phyloP scores from a whole-genome alignment of 1,284 basidiomycete genomes.

The Tylopilus sp. region DNA sequence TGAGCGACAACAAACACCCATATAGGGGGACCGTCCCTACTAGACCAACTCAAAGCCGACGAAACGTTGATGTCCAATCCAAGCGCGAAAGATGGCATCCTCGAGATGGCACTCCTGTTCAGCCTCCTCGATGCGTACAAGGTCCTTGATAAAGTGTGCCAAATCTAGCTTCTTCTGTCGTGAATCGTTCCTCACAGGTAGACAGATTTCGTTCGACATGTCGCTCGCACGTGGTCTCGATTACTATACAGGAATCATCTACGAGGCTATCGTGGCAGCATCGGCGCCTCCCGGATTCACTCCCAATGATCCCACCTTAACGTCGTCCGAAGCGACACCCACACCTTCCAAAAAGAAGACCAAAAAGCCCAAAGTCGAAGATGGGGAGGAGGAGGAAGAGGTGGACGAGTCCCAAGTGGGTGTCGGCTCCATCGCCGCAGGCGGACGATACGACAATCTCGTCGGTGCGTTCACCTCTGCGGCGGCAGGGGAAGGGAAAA shows the following conservation, averaged over 20 bases:
- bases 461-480: slow-evolving; percentile 90
- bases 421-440: slow-evolving; percentile 96
- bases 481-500: slow-evolving; percentile 70
- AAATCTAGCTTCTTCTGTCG: neutral
- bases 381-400: slow-evolving; percentile 69
- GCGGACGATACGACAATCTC: slow-evolving; percentile 96
- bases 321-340: slow-evolving; percentile 31
- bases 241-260: slow-evolving; percentile 99
- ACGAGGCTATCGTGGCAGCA: slow-evolving; percentile 92
- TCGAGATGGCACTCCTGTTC: slow-evolving; percentile 91
- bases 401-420: slow-evolving; percentile 92
- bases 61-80: slow-evolving; percentile 64
- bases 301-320: slow-evolving; percentile 47
- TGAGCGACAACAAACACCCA: slow-evolving; percentile 1
- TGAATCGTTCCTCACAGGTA: neutral
- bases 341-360: slow-evolving; percentile 48
- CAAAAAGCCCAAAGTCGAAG: slow-evolving; percentile 46
- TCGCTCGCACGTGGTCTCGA: slow-evolving; percentile 89
- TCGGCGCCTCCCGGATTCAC: slow-evolving; percentile 85
- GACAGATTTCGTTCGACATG: slow-evolving; percentile 60
- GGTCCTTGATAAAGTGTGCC: slow-evolving; percentile 14
- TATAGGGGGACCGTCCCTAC: slow-evolving; percentile 73
- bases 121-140: slow-evolving; percentile 71
- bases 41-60: slow-evolving; percentile 74
- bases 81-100: slow-evolving; percentile 78